Evolutionary conservation across 495 filamentous ascomycete species (phyloP).

Genomic region (Aspergillus wentii): DNA sequence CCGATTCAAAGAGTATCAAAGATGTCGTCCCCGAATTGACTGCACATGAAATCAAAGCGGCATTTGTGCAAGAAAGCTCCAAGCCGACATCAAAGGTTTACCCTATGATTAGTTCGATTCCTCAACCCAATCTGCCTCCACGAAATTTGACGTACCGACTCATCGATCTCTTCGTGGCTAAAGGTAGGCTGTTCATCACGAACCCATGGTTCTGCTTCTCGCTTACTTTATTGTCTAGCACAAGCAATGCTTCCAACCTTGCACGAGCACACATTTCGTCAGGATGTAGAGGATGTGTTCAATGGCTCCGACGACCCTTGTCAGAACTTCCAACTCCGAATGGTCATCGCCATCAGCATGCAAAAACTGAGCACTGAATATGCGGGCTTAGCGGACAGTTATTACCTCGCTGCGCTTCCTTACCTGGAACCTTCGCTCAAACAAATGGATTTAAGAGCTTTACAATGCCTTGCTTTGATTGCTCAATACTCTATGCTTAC

Average conservation of each 20-base stretch:
- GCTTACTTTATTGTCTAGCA: constrained; percentile 44
- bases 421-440: constrained; percentile 72
- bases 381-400: constrained; percentile 83
- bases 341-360: constrained; percentile 89
- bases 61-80: constrained; percentile 49
- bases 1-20: constrained; percentile 76
- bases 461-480: constrained; percentile 87
- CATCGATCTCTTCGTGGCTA: constrained; percentile 73
- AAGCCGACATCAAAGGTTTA: constrained; percentile 67
- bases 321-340: constrained; percentile 77
- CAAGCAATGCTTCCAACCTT: constrained; percentile 81
- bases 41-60: constrained; percentile 52
- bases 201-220: too few relatives aligned
- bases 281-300: constrained; percentile 76
- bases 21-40: constrained; percentile 75
- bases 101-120: constrained; percentile 70
- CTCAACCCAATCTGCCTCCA: constrained; percentile 64
- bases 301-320: constrained; percentile 68
- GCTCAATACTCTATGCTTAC: constrained; percentile 89
- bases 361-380: constrained; percentile 79
- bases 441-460: constrained; percentile 75
- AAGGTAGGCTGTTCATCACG: constrained; percentile 51
- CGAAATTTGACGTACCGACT: constrained; percentile 64
- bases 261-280: constrained; percentile 74
- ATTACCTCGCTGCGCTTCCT: constrained; percentile 81